Evolutionary conservation across 257 asterid species (phyloP).

Genomic region (Euphrasia confusa): DNA sequence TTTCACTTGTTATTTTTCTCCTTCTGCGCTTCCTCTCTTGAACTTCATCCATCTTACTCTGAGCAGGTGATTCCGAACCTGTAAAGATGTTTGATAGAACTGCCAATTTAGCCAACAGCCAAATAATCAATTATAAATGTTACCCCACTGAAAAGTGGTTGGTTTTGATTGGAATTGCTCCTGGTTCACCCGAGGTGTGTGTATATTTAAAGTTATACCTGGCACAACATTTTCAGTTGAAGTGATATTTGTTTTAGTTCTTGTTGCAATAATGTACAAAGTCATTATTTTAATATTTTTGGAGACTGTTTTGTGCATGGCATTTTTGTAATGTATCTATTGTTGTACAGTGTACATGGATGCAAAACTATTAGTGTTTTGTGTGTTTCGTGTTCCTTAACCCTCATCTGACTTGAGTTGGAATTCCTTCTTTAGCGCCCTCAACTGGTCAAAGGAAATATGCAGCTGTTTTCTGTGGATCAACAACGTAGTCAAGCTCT

Average conservation of each 20-base stretch:
- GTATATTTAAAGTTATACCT: too few species aligned
- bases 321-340: too few species aligned
- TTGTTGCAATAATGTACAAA: too few species aligned
- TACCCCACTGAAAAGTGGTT: constrained; percentile 93
- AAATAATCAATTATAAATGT: constrained; percentile 80
- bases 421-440: constrained; percentile 55
- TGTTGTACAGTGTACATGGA: too few species aligned
- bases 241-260: too few species aligned
- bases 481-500: constrained; percentile 99
- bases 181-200: constrained; percentile 86
- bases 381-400: too few species aligned
- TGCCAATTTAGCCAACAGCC: constrained; percentile 77
- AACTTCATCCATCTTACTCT: constrained; percentile 12
- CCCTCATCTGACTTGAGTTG: constrained; percentile 10
- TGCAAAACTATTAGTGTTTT: too few species aligned
- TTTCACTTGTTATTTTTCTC: background rate
- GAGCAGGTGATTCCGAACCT: constrained; percentile 84
- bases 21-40: background rate
- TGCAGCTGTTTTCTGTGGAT: constrained; percentile 94
- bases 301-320: too few species aligned
- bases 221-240: too few species aligned
- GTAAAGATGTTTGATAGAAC: constrained; percentile 85
- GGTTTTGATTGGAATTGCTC: constrained; percentile 93
- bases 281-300: too few species aligned
- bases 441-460: constrained; percentile 93